Percentiles rank a stretch among this genome's conserved stretches.
Evolutionary conservation across 495 filamentous ascomycete species (phyloP).

Genomic region (Tuber microsphaerosporum): DNA sequence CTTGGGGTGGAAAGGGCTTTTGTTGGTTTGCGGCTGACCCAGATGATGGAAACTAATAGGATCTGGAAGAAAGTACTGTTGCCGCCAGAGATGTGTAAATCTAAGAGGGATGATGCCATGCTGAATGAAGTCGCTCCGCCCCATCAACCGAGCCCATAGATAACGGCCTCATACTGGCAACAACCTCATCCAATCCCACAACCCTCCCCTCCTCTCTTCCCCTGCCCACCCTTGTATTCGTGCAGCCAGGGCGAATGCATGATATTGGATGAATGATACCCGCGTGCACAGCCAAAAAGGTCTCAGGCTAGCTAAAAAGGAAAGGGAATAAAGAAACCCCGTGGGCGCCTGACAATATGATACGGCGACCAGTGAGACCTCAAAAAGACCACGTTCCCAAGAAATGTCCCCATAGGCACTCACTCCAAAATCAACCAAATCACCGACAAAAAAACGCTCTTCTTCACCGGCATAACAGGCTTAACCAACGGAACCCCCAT

Average conservation of each 20-base stretch:
- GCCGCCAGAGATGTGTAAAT: neutral
- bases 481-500: neutral
- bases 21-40: neutral
- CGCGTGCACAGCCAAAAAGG: neutral
- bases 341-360: neutral
- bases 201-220: neutral
- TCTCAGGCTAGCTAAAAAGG: neutral
- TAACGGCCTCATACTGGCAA: neutral
- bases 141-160: neutral
- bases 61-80: slow-evolving; percentile 3
- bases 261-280: no score
- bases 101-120: neutral
- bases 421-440: neutral
- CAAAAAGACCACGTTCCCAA: neutral
- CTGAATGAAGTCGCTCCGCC: neutral
- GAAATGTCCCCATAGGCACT: neutral
- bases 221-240: neutral
- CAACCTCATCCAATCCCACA: neutral
- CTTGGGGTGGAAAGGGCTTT: neutral
- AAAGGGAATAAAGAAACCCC: neutral
- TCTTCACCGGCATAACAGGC: no score
- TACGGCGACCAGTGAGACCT: neutral
- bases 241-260: no score
- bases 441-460: no score
- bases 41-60: neutral